A percentile compares a stretch with the other conserved stretches of the same genome.
Evolutionary conservation across 106 monocot species (phyloP).

Genomic region (Dendrobium catenatum): DNA sequence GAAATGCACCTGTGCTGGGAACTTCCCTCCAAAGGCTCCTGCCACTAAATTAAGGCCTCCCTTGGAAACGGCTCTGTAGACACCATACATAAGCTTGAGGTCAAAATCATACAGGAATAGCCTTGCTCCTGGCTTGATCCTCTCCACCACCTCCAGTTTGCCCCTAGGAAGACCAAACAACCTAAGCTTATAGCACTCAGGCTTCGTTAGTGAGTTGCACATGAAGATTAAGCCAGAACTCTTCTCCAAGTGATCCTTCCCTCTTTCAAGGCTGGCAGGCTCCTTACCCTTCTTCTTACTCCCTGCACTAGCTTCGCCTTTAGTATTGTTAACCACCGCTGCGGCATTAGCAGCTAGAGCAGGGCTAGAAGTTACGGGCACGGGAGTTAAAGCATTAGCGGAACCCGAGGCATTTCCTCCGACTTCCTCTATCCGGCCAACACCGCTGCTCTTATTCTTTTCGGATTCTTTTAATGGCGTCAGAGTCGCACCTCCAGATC

Average conservation of each 20-base stretch:
- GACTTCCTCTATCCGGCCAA: neutral
- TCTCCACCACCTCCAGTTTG: conserved; percentile 36
- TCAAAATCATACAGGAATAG: conserved; percentile 67
- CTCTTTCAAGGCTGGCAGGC: neutral
- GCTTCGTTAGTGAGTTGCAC: conserved; percentile 56
- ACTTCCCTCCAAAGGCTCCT: conserved; percentile 39
- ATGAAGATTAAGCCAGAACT: conserved; percentile 67
- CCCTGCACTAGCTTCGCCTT: neutral
- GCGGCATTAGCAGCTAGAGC: neutral
- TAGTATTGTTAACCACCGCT: neutral
- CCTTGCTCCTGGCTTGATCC: conserved; percentile 37
- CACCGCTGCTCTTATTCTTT: neutral
- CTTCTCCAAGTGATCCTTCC: conserved; percentile 12
- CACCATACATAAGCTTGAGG: conserved; percentile 53
- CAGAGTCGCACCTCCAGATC: neutral
- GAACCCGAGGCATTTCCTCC: neutral
- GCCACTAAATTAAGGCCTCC: conserved; percentile 39
- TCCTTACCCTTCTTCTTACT: conserved; percentile 8
- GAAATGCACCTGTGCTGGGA: conserved; percentile 50
- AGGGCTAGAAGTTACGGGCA: neutral
- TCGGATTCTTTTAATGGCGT: neutral
- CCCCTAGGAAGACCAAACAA: conserved; percentile 55
- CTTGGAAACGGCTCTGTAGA: conserved; percentile 35
- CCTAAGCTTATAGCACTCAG: conserved; percentile 45
- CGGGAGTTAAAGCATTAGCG: neutral